phyloP scores from a whole-genome alignment of 1,284 basidiomycete species.

The Trichosporon sp. region DNA sequence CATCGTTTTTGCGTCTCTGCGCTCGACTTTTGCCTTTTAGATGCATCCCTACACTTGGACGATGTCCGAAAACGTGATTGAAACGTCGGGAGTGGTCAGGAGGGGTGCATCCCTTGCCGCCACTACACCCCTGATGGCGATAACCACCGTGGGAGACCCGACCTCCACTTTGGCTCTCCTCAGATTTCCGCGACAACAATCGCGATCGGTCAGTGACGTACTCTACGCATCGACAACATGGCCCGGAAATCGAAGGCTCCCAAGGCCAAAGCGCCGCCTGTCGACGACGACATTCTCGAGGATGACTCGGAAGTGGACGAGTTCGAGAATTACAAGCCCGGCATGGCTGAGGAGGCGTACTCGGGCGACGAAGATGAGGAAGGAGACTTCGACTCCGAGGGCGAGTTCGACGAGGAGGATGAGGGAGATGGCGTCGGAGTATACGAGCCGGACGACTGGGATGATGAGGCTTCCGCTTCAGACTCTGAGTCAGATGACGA shows the following conservation, averaged over 20 bases:
- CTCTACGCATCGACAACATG: neutral
- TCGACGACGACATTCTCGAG: slow-evolving; percentile 34
- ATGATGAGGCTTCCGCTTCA: slow-evolving; percentile 37
- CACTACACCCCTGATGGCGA: neutral
- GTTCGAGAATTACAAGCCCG: slow-evolving; percentile 22
- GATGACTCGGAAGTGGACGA: slow-evolving; percentile 45
- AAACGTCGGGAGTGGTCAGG: neutral
- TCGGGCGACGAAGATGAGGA: slow-evolving; percentile 53
- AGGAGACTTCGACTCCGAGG: slow-evolving; percentile 44
- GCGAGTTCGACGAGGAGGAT: slow-evolving; percentile 34
- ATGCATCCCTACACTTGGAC: neutral
- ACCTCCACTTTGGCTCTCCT: neutral
- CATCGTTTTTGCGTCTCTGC: neutral
- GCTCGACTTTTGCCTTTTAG: neutral
- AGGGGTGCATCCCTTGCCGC: neutral
- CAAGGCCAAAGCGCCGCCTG: neutral
- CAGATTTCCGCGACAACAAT: neutral
- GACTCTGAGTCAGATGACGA: slow-evolving; percentile 11
- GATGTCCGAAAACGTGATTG: no score
- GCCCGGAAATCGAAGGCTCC: neutral
- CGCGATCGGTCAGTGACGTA: neutral
- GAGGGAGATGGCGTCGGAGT: slow-evolving; percentile 32
- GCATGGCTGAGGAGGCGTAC: slow-evolving; percentile 46
- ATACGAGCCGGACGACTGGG: slow-evolving; percentile 45
- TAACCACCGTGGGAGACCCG: neutral